Evolutionary conservation across 2,329 filamentous ascomycete genomes (phyloP), one percentile per base, ranked within the genome.

Genomic region (Xylariaceae sp.): DNA sequence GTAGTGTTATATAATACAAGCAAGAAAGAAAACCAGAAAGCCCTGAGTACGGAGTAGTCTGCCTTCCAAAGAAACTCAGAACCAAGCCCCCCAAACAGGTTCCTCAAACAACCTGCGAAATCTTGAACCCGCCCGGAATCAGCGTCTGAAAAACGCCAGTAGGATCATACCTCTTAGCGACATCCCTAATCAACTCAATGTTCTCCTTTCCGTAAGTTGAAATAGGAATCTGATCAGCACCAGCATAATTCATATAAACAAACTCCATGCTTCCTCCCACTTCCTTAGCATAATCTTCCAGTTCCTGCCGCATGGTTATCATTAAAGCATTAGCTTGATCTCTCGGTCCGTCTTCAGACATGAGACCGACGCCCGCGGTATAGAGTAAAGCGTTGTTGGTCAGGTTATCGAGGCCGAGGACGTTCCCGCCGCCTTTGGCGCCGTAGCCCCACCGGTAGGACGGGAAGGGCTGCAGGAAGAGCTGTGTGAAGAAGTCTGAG

Each of bases 241-340:
- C 54, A n/a, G 63, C 61, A 40, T 66, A 66, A 44, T 64, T 64
- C 27, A 65, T 49, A 48, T 66, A 67, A 2, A 58, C 41, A 42
- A 61, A 63, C 8, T 54, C 50, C 38, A 64, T 52, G 25, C 54
- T 50, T 2, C 50, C 53, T 4, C 45, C 49, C 20, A 56, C 37
- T 3, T 50, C 50, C 33, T 52, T 57, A 5, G 58, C 55, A 8
- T 49, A 37, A 6, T 55, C 52, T 29, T 57, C 52, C 22, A 55
- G 32, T 14, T 50, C 38, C 8, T 49, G 50, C 5, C 47, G 46
- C 35, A 60, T 36, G 12, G 37, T 41, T 5, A 43, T 49, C 8
- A 56, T 14, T 8, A 52, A 42, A 1, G 47, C 44, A 22, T 56
- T 34, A 5, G 59, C 57, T 19, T 51, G 21, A 1, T 53, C 51